phyloP scores from a whole-genome alignment of 2,329 filamentous ascomycete species.

The Sphaerulina populicola region DNA sequence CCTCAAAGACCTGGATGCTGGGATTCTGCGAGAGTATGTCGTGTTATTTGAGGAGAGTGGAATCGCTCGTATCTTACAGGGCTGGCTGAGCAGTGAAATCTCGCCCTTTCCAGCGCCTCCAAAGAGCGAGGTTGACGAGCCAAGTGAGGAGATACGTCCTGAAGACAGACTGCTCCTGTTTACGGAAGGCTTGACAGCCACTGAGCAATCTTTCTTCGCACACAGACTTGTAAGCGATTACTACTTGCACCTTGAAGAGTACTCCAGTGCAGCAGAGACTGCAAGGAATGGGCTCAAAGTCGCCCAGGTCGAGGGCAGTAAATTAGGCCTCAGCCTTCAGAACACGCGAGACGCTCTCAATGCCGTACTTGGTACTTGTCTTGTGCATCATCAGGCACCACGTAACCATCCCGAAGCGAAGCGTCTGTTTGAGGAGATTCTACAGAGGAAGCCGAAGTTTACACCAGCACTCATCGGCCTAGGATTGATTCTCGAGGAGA shows the following conservation, averaged over 20 bases:
- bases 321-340: constrained; percentile 60
- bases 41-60: constrained; percentile 76
- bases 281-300: constrained; percentile 65
- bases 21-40: constrained; percentile 71
- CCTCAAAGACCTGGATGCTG: constrained; percentile 67
- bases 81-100: constrained; percentile 71
- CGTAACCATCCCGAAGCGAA: constrained; percentile 84
- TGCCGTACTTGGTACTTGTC: constrained; percentile 70
- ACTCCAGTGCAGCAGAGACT: constrained; percentile 70
- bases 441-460: constrained; percentile 65
- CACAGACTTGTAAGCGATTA: constrained; percentile 77
- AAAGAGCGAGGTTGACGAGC: constrained; percentile 35
- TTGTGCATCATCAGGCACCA: constrained; percentile 85
- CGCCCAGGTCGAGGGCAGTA: constrained; percentile 51
- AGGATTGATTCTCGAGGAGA: constrained; percentile 85
- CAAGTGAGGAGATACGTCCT: constrained; percentile 55
- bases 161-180: constrained; percentile 77
- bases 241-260: constrained; percentile 75
- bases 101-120: constrained; percentile 73
- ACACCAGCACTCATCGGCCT: constrained; percentile 80
- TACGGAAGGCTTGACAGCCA: constrained; percentile 48
- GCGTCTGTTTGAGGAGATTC: constrained; percentile 70
- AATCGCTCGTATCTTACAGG: constrained; percentile 70
- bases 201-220: constrained; percentile 63
- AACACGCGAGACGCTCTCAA: constrained; percentile 67